Percentiles rank a stretch among this genome's conserved stretches.
phyloP scores from a whole-genome alignment of 768 basidiomycete genomes.

The Fomitopsis pulvina region DNA sequence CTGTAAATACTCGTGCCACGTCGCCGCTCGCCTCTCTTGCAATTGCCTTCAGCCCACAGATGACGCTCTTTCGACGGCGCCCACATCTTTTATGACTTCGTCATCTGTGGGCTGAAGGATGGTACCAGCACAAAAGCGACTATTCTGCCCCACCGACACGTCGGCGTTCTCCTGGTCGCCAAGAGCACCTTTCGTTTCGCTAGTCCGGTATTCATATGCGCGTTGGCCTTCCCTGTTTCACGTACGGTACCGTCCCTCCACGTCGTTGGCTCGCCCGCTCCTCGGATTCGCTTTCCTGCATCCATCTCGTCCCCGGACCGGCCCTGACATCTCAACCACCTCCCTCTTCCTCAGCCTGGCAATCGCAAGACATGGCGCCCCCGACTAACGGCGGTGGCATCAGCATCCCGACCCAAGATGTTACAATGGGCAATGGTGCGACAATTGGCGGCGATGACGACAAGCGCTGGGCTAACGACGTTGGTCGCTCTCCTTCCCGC shows the following conservation, averaged over 20 bases:
- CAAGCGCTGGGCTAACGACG: constrained; percentile 41
- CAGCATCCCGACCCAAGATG: constrained; percentile 56
- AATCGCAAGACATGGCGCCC: constrained; percentile 76
- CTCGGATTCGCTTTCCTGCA: constrained; percentile 16
- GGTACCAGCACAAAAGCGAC: constrained; percentile 5
- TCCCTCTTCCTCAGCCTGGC: constrained; percentile 65
- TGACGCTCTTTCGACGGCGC: constrained; percentile 13
- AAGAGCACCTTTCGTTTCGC: not conserved
- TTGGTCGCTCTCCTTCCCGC: constrained; percentile 38
- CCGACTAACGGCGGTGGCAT: constrained; percentile 44
- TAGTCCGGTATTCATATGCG: constrained; percentile 8
- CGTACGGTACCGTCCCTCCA: constrained; percentile 10
- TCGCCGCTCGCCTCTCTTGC: constrained; percentile 11
- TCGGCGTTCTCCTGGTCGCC: not conserved
- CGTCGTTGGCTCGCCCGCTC: constrained; percentile 17
- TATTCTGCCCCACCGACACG: constrained; percentile 2
- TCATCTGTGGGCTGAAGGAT: constrained; percentile 26
- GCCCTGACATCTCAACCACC: constrained; percentile 34
- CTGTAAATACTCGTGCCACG: constrained; percentile 10
- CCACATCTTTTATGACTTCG: constrained; percentile 7
- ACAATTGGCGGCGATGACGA: constrained; percentile 46
- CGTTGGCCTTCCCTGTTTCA: constrained; percentile 7
- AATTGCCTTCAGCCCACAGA: constrained; percentile 19
- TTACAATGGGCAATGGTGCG: constrained; percentile 39
- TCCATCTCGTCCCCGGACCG: constrained; percentile 29